Base-by-base conservation (phyloP, 148 eudicot species). In the Fallopia convolvulus region DNA sequence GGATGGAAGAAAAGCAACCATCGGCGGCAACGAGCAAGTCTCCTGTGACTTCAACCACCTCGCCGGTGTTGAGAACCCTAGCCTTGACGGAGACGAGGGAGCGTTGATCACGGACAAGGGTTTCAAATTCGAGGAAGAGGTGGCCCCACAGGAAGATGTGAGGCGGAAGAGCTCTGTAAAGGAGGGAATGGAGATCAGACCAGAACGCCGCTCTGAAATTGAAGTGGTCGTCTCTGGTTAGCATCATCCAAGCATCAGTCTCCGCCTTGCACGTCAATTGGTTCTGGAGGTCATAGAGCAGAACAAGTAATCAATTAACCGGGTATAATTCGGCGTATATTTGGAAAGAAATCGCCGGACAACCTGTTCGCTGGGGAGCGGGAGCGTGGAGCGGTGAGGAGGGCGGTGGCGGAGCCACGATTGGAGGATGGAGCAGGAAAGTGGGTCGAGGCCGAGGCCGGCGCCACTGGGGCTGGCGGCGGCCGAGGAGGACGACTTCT, bases 11-110 rank as follows among this genome's bases (percentile, higher is more conserved):
- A 60, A 88, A 87, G 71, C 94, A 91, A 7, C 98, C 98, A 83
- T 93, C 97, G 23, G 98, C 98, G 52, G 98, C 98, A 75, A 93
- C 77, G 17, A 93, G 91, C 85, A 93, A 79, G 76, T 90, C 90
- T 14, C 89, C 92, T 17, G 41, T 76, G 55, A 93, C 41, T 18
- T 88, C 85, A 2, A 83, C 73, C 15, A 77, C 81, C 53, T 87
- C 81, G 26, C 89, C 86, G 5, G 90, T 87, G 82, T 78, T 75
- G 63, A 87, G 81, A 53, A 78, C 81, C 87, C 83, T 82, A 40
- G 86, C 82, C 42, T 77, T 75, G 42, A 90, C 85, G 72, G 84
- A 80, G 53, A 93, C 92, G 7, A 75, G 40, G n/a, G 66, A 23
- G 61, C 85, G 84, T 65, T 88, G 88, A 77, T 81, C 84, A 11